Percentiles rank a stretch among this genome's conserved stretches.
phyloP scores from a whole-genome alignment of 192 early-diverging fungal genomes.

The Coemansia sp. region DNA sequence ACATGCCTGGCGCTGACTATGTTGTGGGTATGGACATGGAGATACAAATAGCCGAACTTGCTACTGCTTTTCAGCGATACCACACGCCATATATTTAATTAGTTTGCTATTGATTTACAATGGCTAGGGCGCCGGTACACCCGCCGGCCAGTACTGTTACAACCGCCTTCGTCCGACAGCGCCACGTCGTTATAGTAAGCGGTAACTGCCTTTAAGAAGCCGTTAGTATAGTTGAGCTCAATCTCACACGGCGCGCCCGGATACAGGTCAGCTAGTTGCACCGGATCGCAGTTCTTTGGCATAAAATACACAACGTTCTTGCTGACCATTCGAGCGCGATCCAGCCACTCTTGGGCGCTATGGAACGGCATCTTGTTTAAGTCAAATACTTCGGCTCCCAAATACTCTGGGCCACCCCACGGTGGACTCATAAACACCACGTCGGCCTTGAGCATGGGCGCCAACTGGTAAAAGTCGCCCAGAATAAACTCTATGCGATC shows the following conservation, averaged over 20 bases:
- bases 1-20: neutral
- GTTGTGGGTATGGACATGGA: neutral
- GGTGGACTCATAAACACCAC: slow-evolving; percentile 93
- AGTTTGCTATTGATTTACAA: neutral
- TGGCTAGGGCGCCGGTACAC: neutral
- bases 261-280: slow-evolving; percentile 66
- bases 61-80: neutral
- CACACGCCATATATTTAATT: neutral
- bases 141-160: slow-evolving; percentile 8
- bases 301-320: slow-evolving; percentile 82
- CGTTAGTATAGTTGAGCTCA: slow-evolving; percentile 74
- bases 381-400: slow-evolving; percentile 47
- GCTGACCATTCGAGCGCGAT: slow-evolving; percentile 65
- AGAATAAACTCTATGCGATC: slow-evolving; percentile 92
- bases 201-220: slow-evolving; percentile 67
- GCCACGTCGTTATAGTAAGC: slow-evolving; percentile 81
- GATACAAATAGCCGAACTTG: neutral
- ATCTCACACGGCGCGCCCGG: slow-evolving; percentile 70
- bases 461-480: slow-evolving; percentile 84
- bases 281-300: slow-evolving; percentile 76
- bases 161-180: slow-evolving; percentile 7
- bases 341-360: slow-evolving; percentile 60
- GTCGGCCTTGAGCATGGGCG: slow-evolving; percentile 75
- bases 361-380: slow-evolving; percentile 51
- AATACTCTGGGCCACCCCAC: slow-evolving; percentile 91